These are phyloP conservation scores for Teratosphaeria zuluensis DNA, from an alignment of 2,329 filamentous ascomycete species.

Conservation along the genomic window DNA sequence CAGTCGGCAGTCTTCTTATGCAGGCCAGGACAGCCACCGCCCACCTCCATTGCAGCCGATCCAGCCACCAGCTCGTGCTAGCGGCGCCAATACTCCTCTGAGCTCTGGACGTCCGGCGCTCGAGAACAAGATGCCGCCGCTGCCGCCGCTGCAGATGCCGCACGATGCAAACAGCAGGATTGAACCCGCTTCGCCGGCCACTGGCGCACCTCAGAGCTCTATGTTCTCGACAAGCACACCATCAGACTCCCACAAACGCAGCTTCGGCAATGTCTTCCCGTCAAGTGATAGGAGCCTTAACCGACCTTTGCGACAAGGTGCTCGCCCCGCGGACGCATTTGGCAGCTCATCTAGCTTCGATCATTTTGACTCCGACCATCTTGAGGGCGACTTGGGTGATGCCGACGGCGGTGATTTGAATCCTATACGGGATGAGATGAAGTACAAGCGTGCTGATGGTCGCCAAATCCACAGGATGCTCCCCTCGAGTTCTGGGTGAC, in stretches of 20 bases:
- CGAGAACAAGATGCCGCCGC: slow-evolving; percentile 15
- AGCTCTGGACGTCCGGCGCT: slow-evolving; percentile 10
- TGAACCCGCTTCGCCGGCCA: slow-evolving; percentile 37
- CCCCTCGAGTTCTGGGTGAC: slow-evolving; percentile 4
- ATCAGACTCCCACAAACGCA: slow-evolving; percentile 34
- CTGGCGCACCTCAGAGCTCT: slow-evolving; percentile 21
- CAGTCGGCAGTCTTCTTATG: slow-evolving; percentile 12
- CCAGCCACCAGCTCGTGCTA: slow-evolving; percentile 17
- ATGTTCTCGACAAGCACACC: slow-evolving; percentile 21
- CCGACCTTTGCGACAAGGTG: slow-evolving; percentile 35
- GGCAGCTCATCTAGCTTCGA: not conserved
- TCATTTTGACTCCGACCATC: not conserved
- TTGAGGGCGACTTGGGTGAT: slow-evolving; percentile 20
- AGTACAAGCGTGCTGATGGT: slow-evolving; percentile 39
- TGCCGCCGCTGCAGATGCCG: slow-evolving; percentile 35
- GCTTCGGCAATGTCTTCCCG: slow-evolving; percentile 35
- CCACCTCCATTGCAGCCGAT: slow-evolving; percentile 17
- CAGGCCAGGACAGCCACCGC: slow-evolving; percentile 11
- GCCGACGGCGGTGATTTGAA: slow-evolving; percentile 13
- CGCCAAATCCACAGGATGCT: slow-evolving; percentile 20
- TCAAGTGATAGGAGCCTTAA: slow-evolving; percentile 27
- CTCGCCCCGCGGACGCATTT: slow-evolving; percentile 7
- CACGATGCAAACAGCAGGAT: slow-evolving; percentile 24
- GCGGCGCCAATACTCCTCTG: slow-evolving; percentile 12
- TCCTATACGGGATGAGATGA: slow-evolving; percentile 29